A percentile compares a stretch with the other conserved stretches of the same genome.
phyloP scores from a whole-genome alignment of 805 yeast species.

The Lipomyces kockii region DNA sequence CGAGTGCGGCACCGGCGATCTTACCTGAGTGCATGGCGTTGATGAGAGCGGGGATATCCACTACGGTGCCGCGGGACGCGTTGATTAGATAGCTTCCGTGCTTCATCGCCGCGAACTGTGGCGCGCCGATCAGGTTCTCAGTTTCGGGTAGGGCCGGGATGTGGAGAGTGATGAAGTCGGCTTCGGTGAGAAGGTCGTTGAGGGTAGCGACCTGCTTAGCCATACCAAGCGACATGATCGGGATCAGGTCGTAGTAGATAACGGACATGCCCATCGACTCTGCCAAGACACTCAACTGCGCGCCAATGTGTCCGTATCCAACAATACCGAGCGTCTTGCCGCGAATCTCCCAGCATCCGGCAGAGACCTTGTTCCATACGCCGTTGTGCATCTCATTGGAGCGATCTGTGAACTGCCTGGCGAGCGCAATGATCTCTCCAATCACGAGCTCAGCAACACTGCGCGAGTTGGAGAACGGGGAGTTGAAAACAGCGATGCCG shows the following conservation, averaged over 20 bases:
- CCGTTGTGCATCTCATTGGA: constrained; percentile 95
- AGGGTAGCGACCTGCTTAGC: constrained; percentile 89
- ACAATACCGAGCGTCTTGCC: constrained; percentile 97
- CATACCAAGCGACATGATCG: constrained; percentile 96
- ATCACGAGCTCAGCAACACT: constrained; percentile 97
- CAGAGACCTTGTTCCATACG: constrained; percentile 94
- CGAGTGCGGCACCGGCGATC: constrained; percentile 95
- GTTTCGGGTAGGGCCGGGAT: constrained; percentile 96
- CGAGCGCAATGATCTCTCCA: constrained; percentile 89
- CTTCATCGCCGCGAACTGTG: constrained; percentile 95
- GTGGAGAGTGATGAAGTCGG: constrained; percentile 92
- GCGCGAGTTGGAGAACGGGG: constrained; percentile 98
- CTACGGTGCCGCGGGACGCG: constrained; percentile 97
- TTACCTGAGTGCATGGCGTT: constrained; percentile 91
- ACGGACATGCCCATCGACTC: constrained; percentile 98
- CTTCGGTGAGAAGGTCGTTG: constrained; percentile 73
- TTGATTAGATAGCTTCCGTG: constrained; percentile 92
- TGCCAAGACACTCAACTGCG: constrained; percentile 94
- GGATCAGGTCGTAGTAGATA: constrained; percentile 84
- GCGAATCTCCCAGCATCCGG: constrained; percentile 98
- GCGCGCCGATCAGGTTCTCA: constrained; percentile 81
- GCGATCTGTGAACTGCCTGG: constrained; percentile 97
- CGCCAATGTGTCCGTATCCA: constrained; percentile 98
- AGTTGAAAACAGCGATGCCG: constrained; percentile 96
- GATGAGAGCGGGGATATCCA: constrained; percentile 91